Base-by-base conservation (phyloP, 139 green algal genomes). In the Chlamydomonas sphaeroides region DNA sequence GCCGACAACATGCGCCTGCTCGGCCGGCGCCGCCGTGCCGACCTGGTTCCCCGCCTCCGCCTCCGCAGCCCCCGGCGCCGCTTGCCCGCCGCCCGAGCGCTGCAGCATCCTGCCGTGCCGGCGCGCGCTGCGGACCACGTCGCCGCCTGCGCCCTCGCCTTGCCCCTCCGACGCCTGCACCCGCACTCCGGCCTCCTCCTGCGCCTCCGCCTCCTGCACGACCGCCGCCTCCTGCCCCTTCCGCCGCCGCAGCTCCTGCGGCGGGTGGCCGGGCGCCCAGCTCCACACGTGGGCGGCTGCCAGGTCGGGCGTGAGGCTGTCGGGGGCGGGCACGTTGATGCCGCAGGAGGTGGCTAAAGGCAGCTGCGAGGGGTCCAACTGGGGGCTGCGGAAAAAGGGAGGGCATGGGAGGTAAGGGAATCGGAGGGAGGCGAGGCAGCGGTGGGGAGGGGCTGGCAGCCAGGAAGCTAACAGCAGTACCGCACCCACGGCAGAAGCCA, bases 271-370 rank as follows among this genome's bases (percentile, higher is more conserved):
- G 3, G 85, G 78, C 5, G 92, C 89, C 93, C 93, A 96, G 26
- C 82, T 91, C 93, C 93, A 96, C 25, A 96, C 87, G 65, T 76
- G 78, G 28, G 87, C 69, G 14, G 85, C 85, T 20, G 84, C 88
- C 5, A 87, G 74, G 5, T 59, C 35, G 30, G 92, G 92, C 5
- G 89, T 95, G 3, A 96, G 69, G 56, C 80, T 62, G 86, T 96
- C 93, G 2, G 92, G 91, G 6, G 84, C 87, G 25, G 93, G 91
- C 61, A 91, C 83, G 78, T 94, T 95, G 38, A 95, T 65, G 39
- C 90, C 93, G 65, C 93, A 96, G n/a, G 56, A 68, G 20, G 86
- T 56, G 23, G 91, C 84, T 10, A 70, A 69, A 10, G 79, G 72
- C 61, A 92, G 63, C 30, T 51, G 33, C 25, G 20, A 1, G 17